These are phyloP conservation scores for Psilocybe cyanescens DNA, from an alignment of 768 basidiomycete species.

Conservation along the genomic window DNA sequence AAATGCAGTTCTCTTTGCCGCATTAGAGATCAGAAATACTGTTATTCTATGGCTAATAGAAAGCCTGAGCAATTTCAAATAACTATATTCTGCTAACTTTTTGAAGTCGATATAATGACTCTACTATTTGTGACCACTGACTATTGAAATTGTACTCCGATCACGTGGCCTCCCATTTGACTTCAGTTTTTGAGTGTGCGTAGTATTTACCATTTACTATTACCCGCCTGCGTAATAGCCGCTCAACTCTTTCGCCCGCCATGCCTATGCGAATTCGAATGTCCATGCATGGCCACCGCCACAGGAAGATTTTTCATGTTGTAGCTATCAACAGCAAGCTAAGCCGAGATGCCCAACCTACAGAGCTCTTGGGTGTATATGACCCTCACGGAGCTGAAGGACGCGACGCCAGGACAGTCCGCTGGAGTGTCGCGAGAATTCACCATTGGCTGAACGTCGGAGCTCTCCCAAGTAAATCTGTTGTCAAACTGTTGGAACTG, in stretches of 20 bases:
- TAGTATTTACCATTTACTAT: not conserved
- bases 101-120: no score
- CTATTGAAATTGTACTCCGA: no score
- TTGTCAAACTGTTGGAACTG: conserved; percentile 75
- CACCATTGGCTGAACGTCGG: conserved; percentile 88
- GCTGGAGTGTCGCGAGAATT: conserved; percentile 93
- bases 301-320: conserved; percentile 80
- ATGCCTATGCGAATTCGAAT: conserved; percentile 90
- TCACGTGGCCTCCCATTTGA: no score
- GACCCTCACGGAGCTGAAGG: conserved; percentile 64
- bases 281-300: conserved; percentile 77
- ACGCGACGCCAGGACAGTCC: conserved; percentile 68
- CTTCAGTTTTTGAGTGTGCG: not conserved
- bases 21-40: no score
- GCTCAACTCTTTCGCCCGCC: conserved; percentile 15
- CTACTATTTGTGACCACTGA: no score
- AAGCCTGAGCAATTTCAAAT: no score
- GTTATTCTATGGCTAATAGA: no score
- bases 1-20: no score
- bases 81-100: no score
- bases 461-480: conserved; percentile 80
- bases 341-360: conserved; percentile 82
- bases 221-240: not conserved
- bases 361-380: conserved; percentile 87
- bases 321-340: conserved; percentile 79